Conservation (phyloP, 202 grass and related monocot genomes). For the Zizania palustris region DNA sequence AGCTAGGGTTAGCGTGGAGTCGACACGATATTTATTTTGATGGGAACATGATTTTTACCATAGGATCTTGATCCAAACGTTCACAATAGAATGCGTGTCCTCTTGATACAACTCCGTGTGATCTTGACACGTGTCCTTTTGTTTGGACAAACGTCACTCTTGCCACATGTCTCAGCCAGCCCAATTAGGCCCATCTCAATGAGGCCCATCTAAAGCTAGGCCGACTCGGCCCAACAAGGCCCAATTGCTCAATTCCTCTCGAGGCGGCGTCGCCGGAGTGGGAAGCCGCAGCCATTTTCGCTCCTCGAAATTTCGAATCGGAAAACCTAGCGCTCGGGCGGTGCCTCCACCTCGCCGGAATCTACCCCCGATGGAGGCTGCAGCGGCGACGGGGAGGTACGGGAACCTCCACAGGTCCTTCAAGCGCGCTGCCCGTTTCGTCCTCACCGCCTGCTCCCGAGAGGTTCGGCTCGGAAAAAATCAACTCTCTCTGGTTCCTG, state of each 20-base stretch:
- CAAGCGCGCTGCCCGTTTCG: slow-evolving; percentile 27
- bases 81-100: not conserved
- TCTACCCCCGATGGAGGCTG: slow-evolving; percentile 35
- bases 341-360: slow-evolving; percentile 21
- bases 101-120: not conserved
- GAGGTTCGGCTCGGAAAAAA: slow-evolving; percentile 42
- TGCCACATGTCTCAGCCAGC: not conserved
- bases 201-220: not conserved
- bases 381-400: slow-evolving; percentile 31
- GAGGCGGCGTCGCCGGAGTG: not conserved
- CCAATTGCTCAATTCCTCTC: not conserved
- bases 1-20: not conserved
- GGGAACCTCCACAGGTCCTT: slow-evolving; percentile 49
- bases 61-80: not conserved
- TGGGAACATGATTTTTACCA: accelerated
- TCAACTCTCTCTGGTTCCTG: not conserved
- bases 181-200: not conserved
- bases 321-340: slow-evolving; percentile 2
- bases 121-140: not conserved
- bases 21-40: not conserved
- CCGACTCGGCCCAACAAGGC: not conserved
- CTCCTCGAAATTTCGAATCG: not conserved
- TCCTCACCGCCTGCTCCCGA: slow-evolving; percentile 52
- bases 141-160: not conserved
- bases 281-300: not conserved